Evolutionary conservation across 179 eudicot species (phyloP), one percentile per base, ranked within the genome.

Genomic region (Nepenthes alata): DNA sequence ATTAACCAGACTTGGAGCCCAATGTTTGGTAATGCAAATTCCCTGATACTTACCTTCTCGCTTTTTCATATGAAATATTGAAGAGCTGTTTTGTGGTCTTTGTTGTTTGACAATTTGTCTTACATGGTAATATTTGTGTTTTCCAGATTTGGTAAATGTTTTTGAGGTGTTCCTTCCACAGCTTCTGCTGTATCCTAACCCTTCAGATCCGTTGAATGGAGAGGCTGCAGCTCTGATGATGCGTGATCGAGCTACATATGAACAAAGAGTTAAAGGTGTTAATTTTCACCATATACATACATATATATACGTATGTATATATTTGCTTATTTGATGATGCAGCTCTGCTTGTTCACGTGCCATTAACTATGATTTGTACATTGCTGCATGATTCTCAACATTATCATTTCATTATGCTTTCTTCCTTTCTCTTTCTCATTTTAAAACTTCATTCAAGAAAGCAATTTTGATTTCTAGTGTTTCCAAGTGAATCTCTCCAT

Each of bases 1-100:
- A 84, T 84, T 66, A 84, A 84, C 62, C 86, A 84, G 66, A 79
- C 85, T 57, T 84, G 89, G 89, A 84, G 89, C 69, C 89, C 89
- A 0, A 84, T 81, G 89, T 84, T 84, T 61, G 89, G 89, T 84
- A 74, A 71, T 61, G 48, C 59, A n/a, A 35, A 57, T 11, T 7
- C 13, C 52, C 55, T 35, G 14, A 48, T 55, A 45, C 58, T 57
- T 37, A 6, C 65, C 47, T 68, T 57, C 14, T 7, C 4, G n/a
- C 13, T 50, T 50, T 11, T 50, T 4, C 15, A 41, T 41, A 41
- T 41, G 6, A 41, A 41, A 41, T 41, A 7, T 4, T 25, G 8
- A 41, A 41, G 45, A 41, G 45, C 5, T 41, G 45, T 7, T 41
- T 41, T 41, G 5, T 1, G 8, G 6, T 41, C 5, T 41, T 41